phyloP scores from a whole-genome alignment of 2,329 filamentous ascomycete species.

The Clarireedia hainanense region DNA sequence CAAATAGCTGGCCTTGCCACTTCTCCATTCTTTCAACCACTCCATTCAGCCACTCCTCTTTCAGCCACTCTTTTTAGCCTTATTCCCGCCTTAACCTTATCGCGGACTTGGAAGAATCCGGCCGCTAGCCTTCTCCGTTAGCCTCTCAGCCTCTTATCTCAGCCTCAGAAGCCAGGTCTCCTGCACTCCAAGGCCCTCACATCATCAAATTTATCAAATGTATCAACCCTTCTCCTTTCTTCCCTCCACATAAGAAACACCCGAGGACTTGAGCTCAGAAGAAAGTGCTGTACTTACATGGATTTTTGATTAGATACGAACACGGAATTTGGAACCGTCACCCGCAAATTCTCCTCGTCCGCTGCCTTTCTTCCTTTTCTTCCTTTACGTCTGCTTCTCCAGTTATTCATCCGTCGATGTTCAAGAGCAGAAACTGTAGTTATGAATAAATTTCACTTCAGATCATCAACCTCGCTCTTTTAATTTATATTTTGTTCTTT shows the following conservation, averaged over 20 bases:
- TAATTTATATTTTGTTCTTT: constrained; percentile 21
- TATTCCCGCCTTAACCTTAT: neutral
- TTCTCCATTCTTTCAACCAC: neutral
- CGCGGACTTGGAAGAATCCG: neutral
- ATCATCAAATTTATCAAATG: neutral
- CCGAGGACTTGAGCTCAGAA: neutral
- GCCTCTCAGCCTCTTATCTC: neutral
- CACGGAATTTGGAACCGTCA: neutral
- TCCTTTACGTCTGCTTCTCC: neutral
- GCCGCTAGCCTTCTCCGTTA: neutral
- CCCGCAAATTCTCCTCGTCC: neutral
- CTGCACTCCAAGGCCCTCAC: neutral
- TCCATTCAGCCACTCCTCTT: no score
- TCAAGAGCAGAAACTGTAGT: neutral
- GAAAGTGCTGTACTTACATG: no score
- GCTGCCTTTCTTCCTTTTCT: no score
- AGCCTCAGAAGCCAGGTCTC: constrained; percentile 8
- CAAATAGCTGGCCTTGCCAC: neutral
- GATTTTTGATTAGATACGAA: no score
- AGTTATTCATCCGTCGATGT: neutral
- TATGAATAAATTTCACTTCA: constrained; percentile 1
- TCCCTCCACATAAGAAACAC: neutral
- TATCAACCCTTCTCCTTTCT: neutral
- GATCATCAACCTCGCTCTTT: constrained; percentile 7
- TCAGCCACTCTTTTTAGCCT: neutral